Evolutionary conservation across 495 filamentous ascomycete genomes (phyloP).

Genomic region (Trichoderma asperelloides): DNA sequence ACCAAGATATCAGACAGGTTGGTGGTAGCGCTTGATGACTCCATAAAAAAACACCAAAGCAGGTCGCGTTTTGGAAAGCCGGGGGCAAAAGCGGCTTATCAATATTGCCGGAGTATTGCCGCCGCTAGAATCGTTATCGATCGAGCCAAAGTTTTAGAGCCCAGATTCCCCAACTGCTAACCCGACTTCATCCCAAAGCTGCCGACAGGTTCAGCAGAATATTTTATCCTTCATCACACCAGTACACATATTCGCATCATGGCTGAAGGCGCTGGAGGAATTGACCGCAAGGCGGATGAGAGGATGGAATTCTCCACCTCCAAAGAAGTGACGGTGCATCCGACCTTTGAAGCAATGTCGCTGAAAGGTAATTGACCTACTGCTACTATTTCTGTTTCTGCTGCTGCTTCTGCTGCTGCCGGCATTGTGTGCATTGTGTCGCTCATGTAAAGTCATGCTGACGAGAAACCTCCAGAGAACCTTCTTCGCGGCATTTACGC

Average conservation of each 20-base stretch:
- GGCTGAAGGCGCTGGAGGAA: constrained; percentile 65
- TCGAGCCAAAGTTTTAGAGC: constrained; percentile 10
- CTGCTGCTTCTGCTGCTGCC: neutral
- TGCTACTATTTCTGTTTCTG: too few species aligned
- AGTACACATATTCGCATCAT: constrained; percentile 35
- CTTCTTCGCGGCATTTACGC: constrained; percentile 96
- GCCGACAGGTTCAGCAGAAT: constrained; percentile 6
- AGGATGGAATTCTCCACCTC: constrained; percentile 96
- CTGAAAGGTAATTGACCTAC: constrained; percentile 52
- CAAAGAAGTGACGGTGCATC: constrained; percentile 86
- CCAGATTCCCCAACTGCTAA: constrained; percentile 8
- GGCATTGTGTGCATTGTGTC: neutral
- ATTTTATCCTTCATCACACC: neutral
- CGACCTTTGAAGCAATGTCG: constrained; percentile 47
- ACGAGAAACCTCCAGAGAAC: constrained; percentile 48
- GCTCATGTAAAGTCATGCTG: neutral
- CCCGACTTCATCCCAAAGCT: neutral
- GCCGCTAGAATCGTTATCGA: neutral
- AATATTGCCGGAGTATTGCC: neutral
- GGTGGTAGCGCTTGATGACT: neutral
- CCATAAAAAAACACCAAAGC: neutral
- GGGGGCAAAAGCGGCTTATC: neutral
- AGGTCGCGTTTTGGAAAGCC: neutral
- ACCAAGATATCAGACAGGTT: neutral
- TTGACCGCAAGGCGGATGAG: constrained; percentile 91